A percentile compares a stretch with the other conserved stretches of the same genome.
Conservation (phyloP, 345 rosid species). For the Melaleuca alternifolia region DNA sequence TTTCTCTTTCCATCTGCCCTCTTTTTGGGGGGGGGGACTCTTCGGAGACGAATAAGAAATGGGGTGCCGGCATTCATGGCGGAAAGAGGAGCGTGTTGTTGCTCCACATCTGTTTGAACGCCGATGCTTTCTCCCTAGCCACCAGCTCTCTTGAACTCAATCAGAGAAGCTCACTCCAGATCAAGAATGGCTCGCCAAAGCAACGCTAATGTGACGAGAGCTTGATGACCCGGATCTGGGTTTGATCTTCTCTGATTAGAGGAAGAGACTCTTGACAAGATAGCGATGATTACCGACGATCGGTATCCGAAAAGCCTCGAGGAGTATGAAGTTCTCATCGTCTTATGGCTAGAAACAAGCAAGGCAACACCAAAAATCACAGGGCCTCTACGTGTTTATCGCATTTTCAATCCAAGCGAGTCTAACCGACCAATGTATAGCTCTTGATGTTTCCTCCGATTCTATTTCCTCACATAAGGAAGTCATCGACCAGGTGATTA, state of each 20-base stretch:
- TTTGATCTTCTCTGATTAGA: not conserved
- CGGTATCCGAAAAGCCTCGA: too few relatives aligned
- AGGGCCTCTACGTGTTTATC: not conserved
- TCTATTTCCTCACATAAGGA: not conserved
- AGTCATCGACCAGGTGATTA: not conserved
- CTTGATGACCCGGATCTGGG: not conserved
- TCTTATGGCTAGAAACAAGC: not conserved
- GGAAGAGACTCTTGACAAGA: not conserved
- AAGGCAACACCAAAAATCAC: not conserved
- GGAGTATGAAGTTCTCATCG: not conserved
- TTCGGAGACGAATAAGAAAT: not conserved
- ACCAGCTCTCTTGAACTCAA: not conserved
- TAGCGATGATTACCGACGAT: not conserved
- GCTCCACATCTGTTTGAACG: not conserved
- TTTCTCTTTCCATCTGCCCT: not conserved
- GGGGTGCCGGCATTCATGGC: not conserved
- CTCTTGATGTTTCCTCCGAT: not conserved
- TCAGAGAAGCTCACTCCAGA: not conserved
- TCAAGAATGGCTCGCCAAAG: not conserved
- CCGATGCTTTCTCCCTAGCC: not conserved
- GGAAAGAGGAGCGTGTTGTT: not conserved
- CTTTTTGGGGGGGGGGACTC: not conserved
- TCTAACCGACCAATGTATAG: not conserved
- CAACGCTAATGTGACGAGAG: not conserved
- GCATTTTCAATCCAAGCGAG: not conserved